Evolutionary conservation across 441 rosid species (phyloP).

Genomic region (Populus hybrid): DNA sequence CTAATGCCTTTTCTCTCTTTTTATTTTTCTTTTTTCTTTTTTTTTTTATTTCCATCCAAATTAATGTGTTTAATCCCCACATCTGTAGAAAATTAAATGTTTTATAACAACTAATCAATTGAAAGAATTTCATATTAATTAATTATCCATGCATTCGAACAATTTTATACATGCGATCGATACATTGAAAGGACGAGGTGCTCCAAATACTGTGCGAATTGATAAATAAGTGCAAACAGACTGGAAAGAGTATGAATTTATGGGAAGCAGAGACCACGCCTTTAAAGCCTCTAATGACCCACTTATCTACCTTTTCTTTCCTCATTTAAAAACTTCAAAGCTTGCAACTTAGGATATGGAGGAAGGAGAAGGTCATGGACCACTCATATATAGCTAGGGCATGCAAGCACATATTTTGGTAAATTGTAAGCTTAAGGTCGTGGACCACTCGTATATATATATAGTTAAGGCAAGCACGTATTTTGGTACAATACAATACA

Average conservation of each 20-base stretch:
- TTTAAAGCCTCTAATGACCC: slow-evolving; percentile 24
- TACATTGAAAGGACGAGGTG: neutral
- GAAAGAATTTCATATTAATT: neutral
- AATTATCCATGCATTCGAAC: too few relatives aligned
- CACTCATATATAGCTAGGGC: slow-evolving; percentile 11
- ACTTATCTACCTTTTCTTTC: slow-evolving; percentile 10
- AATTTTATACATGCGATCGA: too few relatives aligned
- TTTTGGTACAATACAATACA: neutral
- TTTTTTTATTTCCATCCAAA: too few relatives aligned
- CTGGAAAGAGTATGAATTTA: slow-evolving; percentile 20
- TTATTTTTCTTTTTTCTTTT: too few relatives aligned
- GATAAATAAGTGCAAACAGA: slow-evolving; percentile 10
- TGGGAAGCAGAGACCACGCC: slow-evolving; percentile 46
- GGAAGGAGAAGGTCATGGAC: slow-evolving; percentile 15
- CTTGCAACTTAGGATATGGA: slow-evolving; percentile 9
- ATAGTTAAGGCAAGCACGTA: too few relatives aligned
- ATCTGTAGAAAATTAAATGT: neutral
- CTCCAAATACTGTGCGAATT: neutral
- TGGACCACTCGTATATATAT: neutral
- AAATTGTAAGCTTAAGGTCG: neutral
- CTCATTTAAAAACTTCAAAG: slow-evolving; percentile 13
- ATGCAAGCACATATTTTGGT: neutral
- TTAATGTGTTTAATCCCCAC: neutral
- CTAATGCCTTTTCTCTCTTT: neutral
- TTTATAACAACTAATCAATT: neutral